Conservation (phyloP, 306 rosid species). For the Trichosanthes cucumerina region DNA sequence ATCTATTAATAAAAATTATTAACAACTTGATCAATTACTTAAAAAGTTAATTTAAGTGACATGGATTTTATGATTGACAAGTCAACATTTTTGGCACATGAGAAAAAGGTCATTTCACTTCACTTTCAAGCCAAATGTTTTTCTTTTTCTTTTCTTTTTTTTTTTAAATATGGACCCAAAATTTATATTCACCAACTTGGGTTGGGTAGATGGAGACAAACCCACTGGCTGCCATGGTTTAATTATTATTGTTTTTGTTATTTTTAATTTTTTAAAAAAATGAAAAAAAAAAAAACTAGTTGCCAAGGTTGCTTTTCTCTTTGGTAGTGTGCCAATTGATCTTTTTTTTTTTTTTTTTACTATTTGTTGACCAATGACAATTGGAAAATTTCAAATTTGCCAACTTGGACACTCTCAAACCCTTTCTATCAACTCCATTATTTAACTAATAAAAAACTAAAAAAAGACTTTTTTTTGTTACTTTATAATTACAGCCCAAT, state of each 20-base stretch:
- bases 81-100: not conserved
- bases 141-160: not conserved
- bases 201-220: slow-evolving; percentile 1
- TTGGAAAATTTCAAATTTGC: not conserved
- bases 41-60: not conserved
- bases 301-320: not conserved
- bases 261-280: not conserved
- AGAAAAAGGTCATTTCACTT: not conserved
- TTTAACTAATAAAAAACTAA: no score
- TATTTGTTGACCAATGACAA: not conserved
- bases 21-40: not conserved
- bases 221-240: not conserved
- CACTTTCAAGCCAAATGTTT: not conserved
- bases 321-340: not conserved
- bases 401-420: not conserved
- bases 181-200: not conserved
- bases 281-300: not conserved
- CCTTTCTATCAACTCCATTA: not conserved
- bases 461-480: not conserved
- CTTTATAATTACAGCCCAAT: no score
- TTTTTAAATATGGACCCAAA: not conserved
- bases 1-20: no score
- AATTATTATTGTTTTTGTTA: not conserved
- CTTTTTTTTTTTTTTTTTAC: not conserved
- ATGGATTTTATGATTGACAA: not conserved